Evolutionary conservation across 441 rosid species (phyloP), one percentile per base, ranked within the genome.

Genomic region (Geranium incanum): DNA sequence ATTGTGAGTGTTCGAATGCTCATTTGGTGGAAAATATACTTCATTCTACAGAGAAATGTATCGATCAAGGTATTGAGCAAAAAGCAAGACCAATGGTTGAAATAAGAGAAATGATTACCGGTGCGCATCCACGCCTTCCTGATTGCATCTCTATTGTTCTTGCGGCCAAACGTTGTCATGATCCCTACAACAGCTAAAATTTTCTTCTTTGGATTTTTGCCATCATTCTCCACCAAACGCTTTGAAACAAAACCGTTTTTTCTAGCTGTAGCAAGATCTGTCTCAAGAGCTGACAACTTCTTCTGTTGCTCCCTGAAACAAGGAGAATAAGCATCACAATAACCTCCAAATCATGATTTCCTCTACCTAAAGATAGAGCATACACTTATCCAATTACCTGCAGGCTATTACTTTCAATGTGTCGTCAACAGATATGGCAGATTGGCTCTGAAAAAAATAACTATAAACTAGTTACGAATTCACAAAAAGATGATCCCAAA

Each of bases 391-490:
- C 70, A 60, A 9, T 62, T 74, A 91, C 98, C 98, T 89, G 92
- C 98, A 93, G 72, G 87, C 80, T 68, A 88, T 84, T 72, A 93
- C 82, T 85, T 91, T 91, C 76, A 93, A 78, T 4, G 97, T 87
- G 77, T 85, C 98, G 67, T 86, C 96, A 73, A 93, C 96, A 4
- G 96, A 88, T 68, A 91, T 73, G 11, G 92, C 88, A 80, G 98
- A 83, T 78, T 84, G 78, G 7, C 89, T 94, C 98, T 93, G 77
- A 64, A 77, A 66, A 55, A 6, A 78, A 68, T 59, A 41, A 37
- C 12, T 23, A 16, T 69, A 43, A 19, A 23, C 19, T 63, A 50
- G 33, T 71, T 21, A 69, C 2, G 13, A 8, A 45, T 19, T 63
- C 13, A 45, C 1, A 48, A 0, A 59, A 33, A 67, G 62, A 55